These are phyloP conservation scores for Aquilaria sinensis DNA, from an alignment of 345 rosid genomes.

Conservation along the genomic window DNA sequence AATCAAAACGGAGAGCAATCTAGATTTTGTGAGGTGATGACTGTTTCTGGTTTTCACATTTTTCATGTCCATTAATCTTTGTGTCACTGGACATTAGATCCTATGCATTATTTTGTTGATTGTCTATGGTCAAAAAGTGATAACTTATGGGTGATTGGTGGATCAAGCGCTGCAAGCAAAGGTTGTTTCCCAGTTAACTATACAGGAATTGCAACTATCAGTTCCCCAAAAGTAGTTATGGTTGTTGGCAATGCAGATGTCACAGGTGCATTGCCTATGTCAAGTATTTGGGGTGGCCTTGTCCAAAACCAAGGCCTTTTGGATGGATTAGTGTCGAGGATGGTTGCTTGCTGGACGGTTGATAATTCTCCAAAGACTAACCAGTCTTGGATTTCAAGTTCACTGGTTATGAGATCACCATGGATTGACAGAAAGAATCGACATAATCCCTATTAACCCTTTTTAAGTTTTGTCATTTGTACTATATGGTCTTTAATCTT, in stretches of 20 bases:
- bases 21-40: too few species aligned
- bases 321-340: conserved; percentile 98
- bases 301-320: conserved; percentile 41
- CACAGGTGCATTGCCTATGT: conserved; percentile 65
- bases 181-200: conserved; percentile 80
- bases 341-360: conserved; percentile 82
- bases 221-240: conserved; percentile 67
- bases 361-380: conserved; percentile 39
- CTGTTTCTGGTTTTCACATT: too few species aligned
- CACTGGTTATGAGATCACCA: conserved; percentile 40
- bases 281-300: conserved; percentile 27
- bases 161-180: conserved; percentile 60
- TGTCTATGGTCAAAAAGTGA: conserved; percentile 67
- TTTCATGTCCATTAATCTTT: too few species aligned
- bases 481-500: too few species aligned
- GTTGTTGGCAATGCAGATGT: conserved; percentile 76
- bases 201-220: conserved; percentile 31
- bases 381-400: conserved; percentile 68
- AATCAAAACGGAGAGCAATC: too few species aligned
- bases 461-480: too few species aligned
- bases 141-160: conserved; percentile 83
- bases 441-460: conserved; percentile 47
- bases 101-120: conserved; percentile 78
- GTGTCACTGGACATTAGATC: too few species aligned
- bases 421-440: conserved; percentile 39